A percentile compares a stretch with the other conserved stretches of the same genome.
These are phyloP conservation scores for Cercis canadensis DNA, from an alignment of 306 rosid species.

Conservation along the genomic window DNA sequence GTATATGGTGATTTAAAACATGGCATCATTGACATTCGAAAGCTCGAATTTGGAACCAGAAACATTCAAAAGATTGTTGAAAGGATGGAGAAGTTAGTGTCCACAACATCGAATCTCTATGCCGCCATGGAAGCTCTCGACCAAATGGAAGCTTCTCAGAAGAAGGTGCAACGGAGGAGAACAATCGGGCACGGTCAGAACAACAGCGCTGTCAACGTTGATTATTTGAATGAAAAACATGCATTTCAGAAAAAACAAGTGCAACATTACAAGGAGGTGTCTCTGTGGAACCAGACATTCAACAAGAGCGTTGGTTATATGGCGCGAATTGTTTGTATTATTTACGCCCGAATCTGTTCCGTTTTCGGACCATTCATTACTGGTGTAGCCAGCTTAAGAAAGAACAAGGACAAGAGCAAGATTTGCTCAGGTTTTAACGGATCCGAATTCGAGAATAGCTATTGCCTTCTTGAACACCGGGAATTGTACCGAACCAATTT, in stretches of 20 bases:
- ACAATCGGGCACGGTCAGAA: slow-evolving; percentile 1
- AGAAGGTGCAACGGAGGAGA: slow-evolving; percentile 51
- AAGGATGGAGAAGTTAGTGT: slow-evolving; percentile 55
- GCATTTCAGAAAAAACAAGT: slow-evolving; percentile 44
- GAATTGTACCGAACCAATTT: slow-evolving; percentile 33
- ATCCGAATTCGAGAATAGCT: slow-evolving; percentile 16
- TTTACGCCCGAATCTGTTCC: slow-evolving; percentile 51
- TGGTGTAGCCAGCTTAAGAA: neutral
- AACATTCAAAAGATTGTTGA: slow-evolving; percentile 31
- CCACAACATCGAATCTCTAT: slow-evolving; percentile 47
- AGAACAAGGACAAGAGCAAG: neutral
- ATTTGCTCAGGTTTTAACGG: neutral
- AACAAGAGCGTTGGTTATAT: slow-evolving; percentile 56
- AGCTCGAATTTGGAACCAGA: slow-evolving; percentile 40
- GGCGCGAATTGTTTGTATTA: slow-evolving; percentile 55
- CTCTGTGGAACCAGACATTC: slow-evolving; percentile 67
- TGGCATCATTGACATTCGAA: slow-evolving; percentile 28
- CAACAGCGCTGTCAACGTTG: slow-evolving; percentile 41
- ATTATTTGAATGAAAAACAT: slow-evolving; percentile 44
- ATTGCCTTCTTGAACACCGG: slow-evolving; percentile 43
- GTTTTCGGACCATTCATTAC: slow-evolving; percentile 48
- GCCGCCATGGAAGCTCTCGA: slow-evolving; percentile 48
- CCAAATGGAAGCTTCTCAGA: slow-evolving; percentile 57
- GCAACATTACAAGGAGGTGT: slow-evolving; percentile 53
- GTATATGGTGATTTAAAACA: slow-evolving; percentile 41